Base-by-base conservation (phyloP, 2,329 filamentous ascomycete genomes). In the Ampelomyces quisqualis region DNA sequence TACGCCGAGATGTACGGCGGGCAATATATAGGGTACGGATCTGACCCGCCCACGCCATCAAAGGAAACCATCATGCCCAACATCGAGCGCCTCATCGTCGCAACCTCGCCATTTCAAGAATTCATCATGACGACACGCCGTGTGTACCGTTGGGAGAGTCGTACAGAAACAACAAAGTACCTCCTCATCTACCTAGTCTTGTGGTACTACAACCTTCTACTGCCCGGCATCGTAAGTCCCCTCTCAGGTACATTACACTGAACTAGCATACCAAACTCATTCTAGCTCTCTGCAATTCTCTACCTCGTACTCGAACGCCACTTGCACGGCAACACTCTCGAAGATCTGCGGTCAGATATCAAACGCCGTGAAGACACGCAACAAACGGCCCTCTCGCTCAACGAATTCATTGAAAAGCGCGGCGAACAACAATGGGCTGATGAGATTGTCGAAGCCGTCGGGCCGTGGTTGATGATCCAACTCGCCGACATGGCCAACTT, bases 91-190 rank as follows among this genome's bases (percentile, higher is more conserved):
- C 38, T 71, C 1, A 53, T 70, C 6, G 56, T 70, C 18, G 60
- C 69, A 2, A 68, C 67, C 5, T 60, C 65, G 4, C 65, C 67
- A 0, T 43, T 69, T 6, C 67, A 71, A 34, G 56, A 60, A 18
- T 46, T 65, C 11, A 43, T 68, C 36, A 67, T 66, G 53, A 62
- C 62, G 1, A 51, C 62, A 1, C 51, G 67, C 7, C 51, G 56
- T 13, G 50, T 70, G 1, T 72, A 71, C 36, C 57, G 59, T 2
- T 71, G 68, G 68, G 64, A 70, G 20, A 33, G 60, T 9, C 61
- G 51, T 2, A 9, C 39, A 2, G 53, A 62, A 15, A 71, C 67
- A 1, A 33, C 38, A 1, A 63, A 58, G 39, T 70, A 64, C 23
- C 38, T 63, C 2, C 2, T 46, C 6, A 53, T 62, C 3, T 65